Percentiles rank a stretch among this genome's conserved stretches.
Evolutionary conservation across 306 rosid species (phyloP).

Genomic region (Prinsepia uniflora): DNA sequence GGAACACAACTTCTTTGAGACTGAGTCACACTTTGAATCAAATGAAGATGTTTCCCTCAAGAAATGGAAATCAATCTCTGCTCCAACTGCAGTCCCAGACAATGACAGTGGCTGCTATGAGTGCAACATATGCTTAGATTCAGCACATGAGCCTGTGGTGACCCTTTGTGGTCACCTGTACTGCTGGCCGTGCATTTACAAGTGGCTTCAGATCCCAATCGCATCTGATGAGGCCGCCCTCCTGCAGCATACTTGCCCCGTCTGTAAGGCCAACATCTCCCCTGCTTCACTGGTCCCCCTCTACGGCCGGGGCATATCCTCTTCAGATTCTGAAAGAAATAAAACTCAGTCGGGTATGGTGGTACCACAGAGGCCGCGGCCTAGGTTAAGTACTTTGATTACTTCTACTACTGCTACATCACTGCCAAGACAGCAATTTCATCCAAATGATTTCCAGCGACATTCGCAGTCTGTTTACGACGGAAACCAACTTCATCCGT

Average conservation of each 20-base stretch:
- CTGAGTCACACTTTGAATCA: constrained; percentile 43
- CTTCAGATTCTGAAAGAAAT: constrained; percentile 43
- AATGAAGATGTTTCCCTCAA: constrained; percentile 37
- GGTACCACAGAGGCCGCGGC: constrained; percentile 68
- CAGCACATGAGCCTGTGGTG: constrained; percentile 80
- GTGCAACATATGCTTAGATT: constrained; percentile 88
- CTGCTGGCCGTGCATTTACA: constrained; percentile 95
- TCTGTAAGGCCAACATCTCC: constrained; percentile 75
- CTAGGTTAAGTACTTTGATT: constrained; percentile 36
- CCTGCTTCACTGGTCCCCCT: constrained; percentile 72
- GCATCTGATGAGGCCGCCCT: constrained; percentile 42
- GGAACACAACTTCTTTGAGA: constrained; percentile 45
- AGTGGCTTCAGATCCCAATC: constrained; percentile 65
- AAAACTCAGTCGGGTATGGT: constrained; percentile 43
- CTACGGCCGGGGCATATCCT: constrained; percentile 64
- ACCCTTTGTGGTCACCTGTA: constrained; percentile 90
- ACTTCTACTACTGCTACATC: constrained; percentile 34
- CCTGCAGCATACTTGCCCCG: constrained; percentile 55
- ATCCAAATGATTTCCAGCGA: constrained; percentile 46
- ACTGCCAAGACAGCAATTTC: constrained; percentile 37
- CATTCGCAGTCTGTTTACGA: constrained; percentile 44
- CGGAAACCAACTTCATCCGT: constrained; percentile 42
- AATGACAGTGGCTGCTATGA: constrained; percentile 58
- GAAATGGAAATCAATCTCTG: constrained; percentile 48
- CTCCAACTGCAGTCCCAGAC: constrained; percentile 30